Base-by-base conservation (phyloP, 2,329 filamentous ascomycete genomes). In the Talaromyces sp. region DNA sequence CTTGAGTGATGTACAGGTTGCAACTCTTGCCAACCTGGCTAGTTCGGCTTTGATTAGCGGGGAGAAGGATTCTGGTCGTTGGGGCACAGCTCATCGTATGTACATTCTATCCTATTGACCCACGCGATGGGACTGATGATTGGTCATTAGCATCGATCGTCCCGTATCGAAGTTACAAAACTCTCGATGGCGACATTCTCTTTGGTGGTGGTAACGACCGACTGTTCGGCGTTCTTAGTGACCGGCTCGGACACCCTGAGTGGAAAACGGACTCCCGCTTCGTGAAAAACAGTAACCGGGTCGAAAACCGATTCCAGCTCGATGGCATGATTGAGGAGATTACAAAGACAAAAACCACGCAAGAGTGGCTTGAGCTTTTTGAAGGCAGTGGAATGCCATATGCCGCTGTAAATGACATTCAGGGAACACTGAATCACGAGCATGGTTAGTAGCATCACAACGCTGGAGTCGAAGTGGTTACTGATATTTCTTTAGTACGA, bases 331-430 rank as follows among this genome's bases (percentile, higher is more conserved):
- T 99, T 65, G 93, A 97, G 74, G 81, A 81, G 1, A 83, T 91
- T 54, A 96, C 92, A 0, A 81, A 80, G 62, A 87, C 87, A 62
- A 92, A 88, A 80, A 96, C 91, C 3, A 99, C 95, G 0, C 81
- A 88, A 69, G 89, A 97, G 74, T 98, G 95, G 94, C 82, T 98
- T 3, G 85, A 89, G 1, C 81, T 93, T 0, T 88, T 97, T 52
- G 92, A 97, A 72, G 93, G 92, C n/a, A 90, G 86, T 65, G 95
- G 95, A 5, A 88, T 99, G 88, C 95, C 95, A 0, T 99, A 95
- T 73, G 91, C 94, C 0, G 92, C 94, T 1, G 90, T 99, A 70
- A 99, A 98, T 74, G 94, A 99, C 73, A 88, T 99, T 8, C 90
- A 95, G 76, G 86, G 84, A 22, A 92, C 95, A 0, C 81, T 99